Conservation (phyloP, 2,329 filamentous ascomycete genomes). For the Diaporthe citriasiana region DNA sequence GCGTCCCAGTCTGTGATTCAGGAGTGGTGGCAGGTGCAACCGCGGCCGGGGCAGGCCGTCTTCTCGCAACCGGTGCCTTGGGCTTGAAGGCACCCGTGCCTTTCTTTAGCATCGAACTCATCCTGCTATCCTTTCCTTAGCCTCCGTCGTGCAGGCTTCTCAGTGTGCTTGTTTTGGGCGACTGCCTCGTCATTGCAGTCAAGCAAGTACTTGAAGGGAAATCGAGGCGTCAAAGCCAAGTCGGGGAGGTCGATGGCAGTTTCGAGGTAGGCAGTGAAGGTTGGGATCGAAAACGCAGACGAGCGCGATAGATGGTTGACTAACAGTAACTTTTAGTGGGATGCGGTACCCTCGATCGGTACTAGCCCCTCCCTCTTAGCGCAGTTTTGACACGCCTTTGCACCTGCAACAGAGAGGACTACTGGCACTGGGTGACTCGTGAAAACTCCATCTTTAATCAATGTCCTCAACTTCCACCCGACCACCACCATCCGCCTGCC, state of each 20-base stretch:
- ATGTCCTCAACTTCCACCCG: slow-evolving; percentile 47
- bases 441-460: slow-evolving; percentile 45
- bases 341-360: slow-evolving; percentile 32
- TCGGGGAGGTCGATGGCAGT: neutral
- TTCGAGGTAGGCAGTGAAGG: slow-evolving; percentile 3
- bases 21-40: slow-evolving; percentile 50
- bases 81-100: slow-evolving; percentile 75
- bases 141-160: slow-evolving; percentile 38
- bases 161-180: slow-evolving; percentile 14
- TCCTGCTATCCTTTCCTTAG: slow-evolving; percentile 54
- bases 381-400: slow-evolving; percentile 29
- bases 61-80: slow-evolving; percentile 72
- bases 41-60: slow-evolving; percentile 57
- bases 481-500: slow-evolving; percentile 38
- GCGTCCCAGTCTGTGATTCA: slow-evolving; percentile 43
- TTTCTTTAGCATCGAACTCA: slow-evolving; percentile 80
- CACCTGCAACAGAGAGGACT: slow-evolving; percentile 23
- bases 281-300: slow-evolving; percentile 6
- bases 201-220: neutral
- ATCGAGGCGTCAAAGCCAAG: slow-evolving; percentile 6
- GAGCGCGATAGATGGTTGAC: neutral
- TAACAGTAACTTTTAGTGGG: slow-evolving; percentile 20
- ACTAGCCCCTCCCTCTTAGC: slow-evolving; percentile 34
- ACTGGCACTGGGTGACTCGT: slow-evolving; percentile 40
- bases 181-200: slow-evolving; percentile 37